phyloP scores from a whole-genome alignment of 2,329 filamentous ascomycete species.

The Fusarium ambrosium region DNA sequence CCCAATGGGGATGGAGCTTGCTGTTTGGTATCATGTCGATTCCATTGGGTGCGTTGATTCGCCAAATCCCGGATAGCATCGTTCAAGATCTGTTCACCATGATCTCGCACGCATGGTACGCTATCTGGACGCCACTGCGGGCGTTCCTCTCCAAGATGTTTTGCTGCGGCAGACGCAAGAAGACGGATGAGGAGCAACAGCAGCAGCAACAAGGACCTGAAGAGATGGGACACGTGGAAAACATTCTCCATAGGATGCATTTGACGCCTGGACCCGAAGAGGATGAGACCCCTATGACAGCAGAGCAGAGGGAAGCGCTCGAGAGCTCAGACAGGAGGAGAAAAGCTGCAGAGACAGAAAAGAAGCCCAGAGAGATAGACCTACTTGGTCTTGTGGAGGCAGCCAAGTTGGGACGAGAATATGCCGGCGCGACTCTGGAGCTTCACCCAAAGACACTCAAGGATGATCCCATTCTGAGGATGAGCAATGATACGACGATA shows the following conservation, averaged over 20 bases:
- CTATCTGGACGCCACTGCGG: slow-evolving; percentile 26
- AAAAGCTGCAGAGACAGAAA: slow-evolving; percentile 28
- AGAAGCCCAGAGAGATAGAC: slow-evolving; percentile 46
- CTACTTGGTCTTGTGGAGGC: slow-evolving; percentile 50
- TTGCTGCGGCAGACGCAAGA: slow-evolving; percentile 45
- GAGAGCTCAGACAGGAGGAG: slow-evolving; percentile 36
- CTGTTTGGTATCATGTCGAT: slow-evolving; percentile 76
- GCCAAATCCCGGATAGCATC: slow-evolving; percentile 56
- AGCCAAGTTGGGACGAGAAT: slow-evolving; percentile 46
- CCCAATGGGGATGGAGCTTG: slow-evolving; percentile 79
- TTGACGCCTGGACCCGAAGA: slow-evolving; percentile 24
- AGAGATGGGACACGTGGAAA: slow-evolving; percentile 46
- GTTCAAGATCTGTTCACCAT: slow-evolving; percentile 47
- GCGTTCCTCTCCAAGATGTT: slow-evolving; percentile 26
- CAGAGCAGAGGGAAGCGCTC: slow-evolving; percentile 42
- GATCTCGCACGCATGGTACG: slow-evolving; percentile 3
- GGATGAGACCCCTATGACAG: slow-evolving; percentile 42
- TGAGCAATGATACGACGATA: slow-evolving; percentile 44
- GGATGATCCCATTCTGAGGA: slow-evolving; percentile 55
- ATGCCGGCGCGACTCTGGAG: slow-evolving; percentile 52
- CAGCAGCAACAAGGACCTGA: slow-evolving; percentile 26
- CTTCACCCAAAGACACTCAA: slow-evolving; percentile 57
- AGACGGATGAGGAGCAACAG: slow-evolving; percentile 34
- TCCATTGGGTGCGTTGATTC: slow-evolving; percentile 66
- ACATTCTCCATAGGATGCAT: slow-evolving; percentile 41